Base-by-base conservation (phyloP, 176 grass and related monocot genomes). In the Carex scoparia region DNA sequence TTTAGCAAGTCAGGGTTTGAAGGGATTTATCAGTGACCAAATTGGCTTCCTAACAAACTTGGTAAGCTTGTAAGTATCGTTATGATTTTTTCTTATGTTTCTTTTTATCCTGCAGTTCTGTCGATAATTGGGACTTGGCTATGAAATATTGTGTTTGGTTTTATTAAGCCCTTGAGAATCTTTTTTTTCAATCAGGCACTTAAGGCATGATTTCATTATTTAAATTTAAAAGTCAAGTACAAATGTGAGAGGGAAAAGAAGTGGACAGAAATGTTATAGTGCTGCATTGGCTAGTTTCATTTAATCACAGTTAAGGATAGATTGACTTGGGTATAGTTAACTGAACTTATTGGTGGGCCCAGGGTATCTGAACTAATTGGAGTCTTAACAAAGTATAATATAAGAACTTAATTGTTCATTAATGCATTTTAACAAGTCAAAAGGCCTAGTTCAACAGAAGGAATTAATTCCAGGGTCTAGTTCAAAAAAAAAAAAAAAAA, bases 51-150 rank as follows among this genome's bases (percentile, higher is more conserved):
- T 99, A 76, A 94, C 79, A 84, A 85, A 92, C 84, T 99, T 99
- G 91, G 90, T 96, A 92, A 99, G 91, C 91, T 90, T 99, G 97
- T 92, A 94, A 94, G 97, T 99, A 99, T 99, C 93, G 81, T 90
- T 86, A 55, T 87, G 63, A 54, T 69, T 79, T 68, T 67, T 70
- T 70, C 18, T 55, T 80, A 81, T 58, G 19, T 30, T 69, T 81
- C 65, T 58, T 76, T 79, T 63, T 3, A 65, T 63, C 53, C 58
- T 78, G 30, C 42, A 75, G 35, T 66, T 54, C 14, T 65, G 4
- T 64, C 33, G 31, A n/a, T 57, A 32, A 63, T 62, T 40, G 56
- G 54, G 51, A 33, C 61, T 58, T 38, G 70, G 44, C 9, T 75
- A 1, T 48, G 18, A 53, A 19, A 1, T 23, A 49, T 53, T 76